phyloP scores from a whole-genome alignment of 116 monocot genomes.

The Posidonia oceanica region DNA sequence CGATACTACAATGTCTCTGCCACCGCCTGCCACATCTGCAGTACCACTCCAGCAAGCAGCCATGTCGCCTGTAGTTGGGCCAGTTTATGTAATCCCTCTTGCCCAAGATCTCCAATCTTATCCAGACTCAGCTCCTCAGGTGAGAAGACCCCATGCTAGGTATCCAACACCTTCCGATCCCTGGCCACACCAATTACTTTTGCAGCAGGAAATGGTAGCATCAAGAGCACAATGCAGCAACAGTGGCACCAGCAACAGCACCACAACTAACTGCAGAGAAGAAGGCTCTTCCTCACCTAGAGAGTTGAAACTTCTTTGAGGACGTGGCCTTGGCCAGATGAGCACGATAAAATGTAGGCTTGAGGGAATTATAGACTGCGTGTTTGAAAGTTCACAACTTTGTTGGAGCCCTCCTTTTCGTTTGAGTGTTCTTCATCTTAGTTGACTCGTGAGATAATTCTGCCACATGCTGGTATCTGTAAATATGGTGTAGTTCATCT shows the following conservation, averaged over 20 bases:
- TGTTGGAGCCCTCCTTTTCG: background rate
- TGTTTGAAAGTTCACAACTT: background rate
- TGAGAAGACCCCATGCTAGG: constrained; percentile 34
- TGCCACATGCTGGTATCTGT: background rate
- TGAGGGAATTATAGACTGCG: background rate
- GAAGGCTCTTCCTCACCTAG: background rate
- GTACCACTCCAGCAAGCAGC: background rate
- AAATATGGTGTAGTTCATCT: background rate
- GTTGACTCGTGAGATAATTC: background rate
- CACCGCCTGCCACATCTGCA: constrained; percentile 6
- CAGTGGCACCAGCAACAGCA: constrained; percentile 3
- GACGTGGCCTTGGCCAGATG: background rate
- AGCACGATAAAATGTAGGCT: background rate
- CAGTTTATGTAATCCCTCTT: constrained; percentile 10
- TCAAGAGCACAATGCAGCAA: background rate
- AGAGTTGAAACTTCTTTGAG: background rate
- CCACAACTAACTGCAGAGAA: background rate
- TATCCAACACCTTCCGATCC: constrained; percentile 36
- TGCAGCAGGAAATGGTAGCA: constrained; percentile 6
- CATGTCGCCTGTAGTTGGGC: constrained; percentile 5
- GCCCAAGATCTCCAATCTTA: constrained; percentile 14
- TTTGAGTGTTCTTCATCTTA: background rate
- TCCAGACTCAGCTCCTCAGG: constrained; percentile 5
- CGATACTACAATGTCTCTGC: background rate
- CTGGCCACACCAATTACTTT: constrained; percentile 29